These are phyloP conservation scores for Quercus rubra DNA, from an alignment of 306 rosid genomes.

Conservation along the genomic window DNA sequence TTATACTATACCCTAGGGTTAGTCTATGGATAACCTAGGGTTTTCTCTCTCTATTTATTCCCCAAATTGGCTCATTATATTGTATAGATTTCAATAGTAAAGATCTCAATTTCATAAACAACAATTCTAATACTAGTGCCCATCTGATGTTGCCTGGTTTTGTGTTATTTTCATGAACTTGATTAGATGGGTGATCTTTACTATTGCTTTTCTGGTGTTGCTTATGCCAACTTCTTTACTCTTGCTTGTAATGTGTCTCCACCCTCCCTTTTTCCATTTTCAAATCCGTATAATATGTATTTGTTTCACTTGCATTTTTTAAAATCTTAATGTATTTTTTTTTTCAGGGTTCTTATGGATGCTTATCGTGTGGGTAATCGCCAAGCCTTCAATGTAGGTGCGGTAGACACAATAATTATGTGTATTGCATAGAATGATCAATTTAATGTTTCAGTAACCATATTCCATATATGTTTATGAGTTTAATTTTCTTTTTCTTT, in stretches of 20 bases:
- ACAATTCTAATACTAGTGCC: neutral
- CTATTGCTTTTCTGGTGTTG: no score
- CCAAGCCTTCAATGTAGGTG: slow-evolving; percentile 78
- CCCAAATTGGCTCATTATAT: no score
- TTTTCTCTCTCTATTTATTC: no score
- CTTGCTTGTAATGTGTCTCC: no score
- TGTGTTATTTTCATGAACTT: neutral
- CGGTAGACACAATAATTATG: neutral
- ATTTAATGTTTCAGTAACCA: neutral
- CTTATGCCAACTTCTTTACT: no score
- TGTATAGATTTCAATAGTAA: no score
- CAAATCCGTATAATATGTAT: neutral
- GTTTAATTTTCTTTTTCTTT: neutral
- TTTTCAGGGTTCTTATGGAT: slow-evolving; percentile 74
- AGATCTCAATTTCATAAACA: no score
- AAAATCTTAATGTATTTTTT: neutral
- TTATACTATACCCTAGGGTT: no score
- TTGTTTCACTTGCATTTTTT: neutral
- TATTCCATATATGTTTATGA: neutral
- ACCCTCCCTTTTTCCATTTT: neutral
- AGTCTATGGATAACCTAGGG: no score
- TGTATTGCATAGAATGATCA: neutral
- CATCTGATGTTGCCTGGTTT: neutral
- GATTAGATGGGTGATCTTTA: neutral
- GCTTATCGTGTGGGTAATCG: slow-evolving; percentile 82